These are phyloP conservation scores for Mycena leptocephala DNA, from an alignment of 768 basidiomycete species.

Conservation along the genomic window DNA sequence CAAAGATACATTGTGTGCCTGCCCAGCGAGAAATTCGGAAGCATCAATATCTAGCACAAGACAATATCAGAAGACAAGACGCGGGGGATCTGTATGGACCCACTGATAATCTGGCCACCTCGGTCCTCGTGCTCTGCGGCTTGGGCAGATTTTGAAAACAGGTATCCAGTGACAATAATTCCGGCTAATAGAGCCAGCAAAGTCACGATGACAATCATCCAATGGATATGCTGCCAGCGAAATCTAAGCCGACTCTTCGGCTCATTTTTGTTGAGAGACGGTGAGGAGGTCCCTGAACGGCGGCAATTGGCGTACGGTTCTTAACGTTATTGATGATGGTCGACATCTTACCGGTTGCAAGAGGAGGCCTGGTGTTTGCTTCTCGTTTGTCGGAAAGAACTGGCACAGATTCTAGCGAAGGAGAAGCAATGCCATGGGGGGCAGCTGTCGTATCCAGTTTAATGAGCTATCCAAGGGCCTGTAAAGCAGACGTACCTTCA, in stretches of 20 bases:
- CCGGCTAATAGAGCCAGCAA: neutral
- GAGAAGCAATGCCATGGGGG: neutral
- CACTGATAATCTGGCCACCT: neutral
- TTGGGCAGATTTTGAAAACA: neutral
- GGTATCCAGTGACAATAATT: neutral
- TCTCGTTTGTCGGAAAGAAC: neutral
- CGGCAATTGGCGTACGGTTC: neutral
- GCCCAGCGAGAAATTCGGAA: neutral
- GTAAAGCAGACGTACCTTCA: neutral
- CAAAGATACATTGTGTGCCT: neutral
- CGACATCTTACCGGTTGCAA: neutral
- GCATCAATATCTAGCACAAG: neutral
- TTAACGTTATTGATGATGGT: neutral
- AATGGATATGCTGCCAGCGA: neutral
- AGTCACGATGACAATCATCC: neutral
- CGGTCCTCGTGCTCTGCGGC: neutral
- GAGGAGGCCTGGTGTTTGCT: neutral
- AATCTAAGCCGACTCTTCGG: neutral
- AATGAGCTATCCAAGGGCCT: neutral
- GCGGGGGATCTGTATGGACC: neutral
- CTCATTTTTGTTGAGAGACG: neutral
- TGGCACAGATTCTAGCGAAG: neutral
- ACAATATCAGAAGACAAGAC: neutral
- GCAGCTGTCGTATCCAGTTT: neutral
- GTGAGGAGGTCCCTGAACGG: neutral